Evolutionary conservation across 2,329 filamentous ascomycete genomes (phyloP), one percentile per base, ranked within the genome.

Genomic region (Daldinia eschscholtzii): DNA sequence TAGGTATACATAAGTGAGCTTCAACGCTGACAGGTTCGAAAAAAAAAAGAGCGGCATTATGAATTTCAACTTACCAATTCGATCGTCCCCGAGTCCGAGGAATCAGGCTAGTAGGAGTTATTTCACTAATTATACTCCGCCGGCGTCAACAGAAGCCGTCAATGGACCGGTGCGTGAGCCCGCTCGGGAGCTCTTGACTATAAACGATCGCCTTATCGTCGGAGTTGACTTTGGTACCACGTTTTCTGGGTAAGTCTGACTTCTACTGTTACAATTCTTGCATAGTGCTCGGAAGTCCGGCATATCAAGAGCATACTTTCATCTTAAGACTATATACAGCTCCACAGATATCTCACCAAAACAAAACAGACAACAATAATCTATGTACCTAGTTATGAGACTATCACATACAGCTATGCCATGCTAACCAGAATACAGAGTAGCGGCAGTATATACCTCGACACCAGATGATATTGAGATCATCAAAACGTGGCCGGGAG

Each of bases 151-250:
- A 0, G 88, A 90, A 76, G 88, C 88, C 52, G 89, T 90, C 79
- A 86, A 88, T 76, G 87, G 87, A 3, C 87, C 88, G 13, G 82
- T 88, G 30, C 83, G 87, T 67, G 88, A 89, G 72, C 84, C 86
- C 28, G 80, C 82, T 28, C 80, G 84, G 73, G 87, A 88, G 73
- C 81, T 84, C 64, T 79, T 83, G 33, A 82, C 85, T 10, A 77
- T 84, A 53, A 85, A 81, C 71, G 91, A 93, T 76, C 85, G 90
- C 61, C 80, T 93, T 72, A 92, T 94, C 73, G 91, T 94, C 37
- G 92, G 92, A 6, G 88, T 94, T 6, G 92, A 94, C 78, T 94
- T 94, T 81, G 92, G 92, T 13, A 94, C 92, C n/a, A 94, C 92
- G 1, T 94, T 93, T 77, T 93, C 90, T 48, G 92, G 91, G 88